A percentile compares a stretch with the other conserved stretches of the same genome.
phyloP scores from a whole-genome alignment of 495 filamentous ascomycete genomes.

The Penicillium mononematosum region DNA sequence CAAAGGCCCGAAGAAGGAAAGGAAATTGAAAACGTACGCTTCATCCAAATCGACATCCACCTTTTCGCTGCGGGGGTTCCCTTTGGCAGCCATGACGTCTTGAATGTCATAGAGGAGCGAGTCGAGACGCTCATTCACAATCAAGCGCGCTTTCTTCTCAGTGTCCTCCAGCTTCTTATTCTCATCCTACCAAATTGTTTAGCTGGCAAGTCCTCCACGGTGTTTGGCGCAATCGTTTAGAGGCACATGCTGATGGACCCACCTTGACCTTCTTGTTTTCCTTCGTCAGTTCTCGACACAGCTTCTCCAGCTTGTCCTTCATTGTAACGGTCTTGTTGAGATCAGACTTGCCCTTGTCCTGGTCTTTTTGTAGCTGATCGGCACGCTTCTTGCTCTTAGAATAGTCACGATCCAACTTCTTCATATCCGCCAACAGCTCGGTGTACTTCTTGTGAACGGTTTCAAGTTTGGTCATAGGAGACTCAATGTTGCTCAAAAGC shows the following conservation, averaged over 20 bases:
- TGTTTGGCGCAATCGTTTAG: neutral
- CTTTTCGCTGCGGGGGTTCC: conserved; percentile 69
- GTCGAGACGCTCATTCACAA: conserved; percentile 81
- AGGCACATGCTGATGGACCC: conserved; percentile 17
- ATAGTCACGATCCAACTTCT: conserved; percentile 88
- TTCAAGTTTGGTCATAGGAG: conserved; percentile 72
- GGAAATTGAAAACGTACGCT: conserved; percentile 55
- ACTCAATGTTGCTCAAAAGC: conserved; percentile 76
- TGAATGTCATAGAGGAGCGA: conserved; percentile 75
- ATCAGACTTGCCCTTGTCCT: conserved; percentile 82
- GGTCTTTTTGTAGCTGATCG: conserved; percentile 94
- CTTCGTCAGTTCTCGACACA: conserved; percentile 86
- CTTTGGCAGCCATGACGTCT: conserved; percentile 73
- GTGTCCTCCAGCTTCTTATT: conserved; percentile 81
- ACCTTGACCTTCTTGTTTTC: conserved; percentile 99
- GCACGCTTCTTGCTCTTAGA: conserved; percentile 93
- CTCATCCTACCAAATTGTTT: conserved; percentile 66
- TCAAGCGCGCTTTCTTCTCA: conserved; percentile 74
- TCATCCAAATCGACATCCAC: conserved; percentile 82
- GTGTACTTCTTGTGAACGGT: conserved; percentile 86
- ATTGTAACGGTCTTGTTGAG: conserved; percentile 81
- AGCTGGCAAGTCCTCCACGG: neutral
- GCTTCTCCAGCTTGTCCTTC: conserved; percentile 92
- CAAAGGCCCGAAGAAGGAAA: conserved; percentile 4
- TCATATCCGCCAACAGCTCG: conserved; percentile 90